Percentiles rank a stretch among this genome's conserved stretches.
Conservation (phyloP, 2,329 filamentous ascomycete genomes). For the Microdochium bolleyi region DNA sequence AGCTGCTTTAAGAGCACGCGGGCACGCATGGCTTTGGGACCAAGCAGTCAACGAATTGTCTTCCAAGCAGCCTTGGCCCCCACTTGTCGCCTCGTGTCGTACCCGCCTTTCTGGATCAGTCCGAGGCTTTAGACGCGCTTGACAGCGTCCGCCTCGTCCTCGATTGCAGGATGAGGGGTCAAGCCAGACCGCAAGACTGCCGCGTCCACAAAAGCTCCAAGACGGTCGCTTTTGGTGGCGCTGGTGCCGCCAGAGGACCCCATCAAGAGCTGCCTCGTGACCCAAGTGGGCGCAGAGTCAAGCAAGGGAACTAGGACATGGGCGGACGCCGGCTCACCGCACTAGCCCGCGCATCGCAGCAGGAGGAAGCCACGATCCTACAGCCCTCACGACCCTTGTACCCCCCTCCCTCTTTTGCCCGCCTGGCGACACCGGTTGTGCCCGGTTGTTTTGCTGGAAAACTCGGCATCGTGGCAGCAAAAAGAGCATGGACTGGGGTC, state of each 20-base stretch:
- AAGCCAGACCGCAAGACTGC: neutral
- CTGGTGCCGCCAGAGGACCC: neutral
- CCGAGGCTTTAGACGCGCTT: neutral
- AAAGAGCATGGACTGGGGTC: neutral
- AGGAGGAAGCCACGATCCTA: neutral
- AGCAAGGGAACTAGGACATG: neutral
- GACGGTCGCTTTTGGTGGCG: neutral
- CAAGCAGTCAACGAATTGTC: neutral
- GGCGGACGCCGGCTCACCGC: neutral
- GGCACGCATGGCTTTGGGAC: neutral
- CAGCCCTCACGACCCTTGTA: neutral
- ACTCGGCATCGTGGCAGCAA: neutral
- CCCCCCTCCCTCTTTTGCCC: neutral
- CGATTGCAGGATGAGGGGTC: neutral
- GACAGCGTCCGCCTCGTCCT: neutral
- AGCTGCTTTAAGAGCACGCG: neutral
- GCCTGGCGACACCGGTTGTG: neutral
- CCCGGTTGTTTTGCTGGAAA: neutral
- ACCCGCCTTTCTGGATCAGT: slow-evolving; percentile 4
- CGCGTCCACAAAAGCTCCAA: neutral
- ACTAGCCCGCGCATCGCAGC: neutral
- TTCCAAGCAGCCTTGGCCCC: slow-evolving; percentile 4
- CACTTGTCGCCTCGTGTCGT: slow-evolving; percentile 8
- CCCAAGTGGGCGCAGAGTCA: neutral
- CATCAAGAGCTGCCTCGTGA: neutral